phyloP scores from a whole-genome alignment of 352 stramenopile genomes.

The Pythium dissotocum region DNA sequence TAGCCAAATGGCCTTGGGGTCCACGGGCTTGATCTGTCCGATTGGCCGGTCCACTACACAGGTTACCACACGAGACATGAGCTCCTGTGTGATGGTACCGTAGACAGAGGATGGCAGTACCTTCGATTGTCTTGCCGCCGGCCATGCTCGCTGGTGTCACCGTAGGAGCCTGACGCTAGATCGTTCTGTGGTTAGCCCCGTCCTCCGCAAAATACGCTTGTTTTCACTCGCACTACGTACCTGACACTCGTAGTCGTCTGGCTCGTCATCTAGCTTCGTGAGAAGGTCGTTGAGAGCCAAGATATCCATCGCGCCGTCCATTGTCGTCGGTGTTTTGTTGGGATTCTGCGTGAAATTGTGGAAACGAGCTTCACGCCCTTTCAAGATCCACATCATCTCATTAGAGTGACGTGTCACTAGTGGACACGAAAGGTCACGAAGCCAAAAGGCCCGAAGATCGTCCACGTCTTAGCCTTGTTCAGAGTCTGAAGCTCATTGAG shows the following conservation, averaged over 20 bases:
- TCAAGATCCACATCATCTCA: constrained; percentile 23
- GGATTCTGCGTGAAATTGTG: neutral
- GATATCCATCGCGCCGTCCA: constrained; percentile 32
- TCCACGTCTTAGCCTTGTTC: neutral
- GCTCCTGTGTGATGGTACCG: neutral
- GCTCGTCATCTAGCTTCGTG: constrained; percentile 21
- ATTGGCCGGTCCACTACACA: constrained; percentile 58
- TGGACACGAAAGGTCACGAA: constrained; percentile 13
- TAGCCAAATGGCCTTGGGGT: constrained; percentile 75
- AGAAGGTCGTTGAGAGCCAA: constrained; percentile 39
- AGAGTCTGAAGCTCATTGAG: neutral
- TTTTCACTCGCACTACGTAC: constrained; percentile 1
- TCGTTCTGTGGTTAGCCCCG: neutral
- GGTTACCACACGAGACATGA: neutral
- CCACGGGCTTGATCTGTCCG: constrained; percentile 59
- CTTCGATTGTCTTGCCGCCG: constrained; percentile 32
- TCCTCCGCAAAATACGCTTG: neutral
- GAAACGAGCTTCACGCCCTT: constrained; percentile 3
- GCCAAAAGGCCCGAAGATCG: neutral
- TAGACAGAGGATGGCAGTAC: constrained; percentile 10
- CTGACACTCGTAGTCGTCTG: constrained; percentile 22
- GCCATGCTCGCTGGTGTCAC: constrained; percentile 41
- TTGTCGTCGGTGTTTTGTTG: constrained; percentile 1
- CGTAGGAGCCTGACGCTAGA: constrained; percentile 8
- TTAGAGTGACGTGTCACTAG: constrained; percentile 15